phyloP scores from a whole-genome alignment of 495 filamentous ascomycete genomes.

The Daldinia grandis region DNA sequence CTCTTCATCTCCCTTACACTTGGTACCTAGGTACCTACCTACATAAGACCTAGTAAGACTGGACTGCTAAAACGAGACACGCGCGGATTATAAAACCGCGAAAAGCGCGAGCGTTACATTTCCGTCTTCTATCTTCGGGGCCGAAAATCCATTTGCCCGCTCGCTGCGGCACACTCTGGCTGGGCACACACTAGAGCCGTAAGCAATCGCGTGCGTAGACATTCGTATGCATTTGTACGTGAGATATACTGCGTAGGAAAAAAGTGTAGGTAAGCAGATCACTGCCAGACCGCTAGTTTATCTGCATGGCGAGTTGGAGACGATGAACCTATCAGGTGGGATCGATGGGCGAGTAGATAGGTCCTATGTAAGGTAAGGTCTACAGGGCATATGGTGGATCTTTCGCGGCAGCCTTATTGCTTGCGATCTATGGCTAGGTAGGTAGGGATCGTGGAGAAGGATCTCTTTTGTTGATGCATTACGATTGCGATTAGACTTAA shows the following conservation, averaged over 20 bases:
- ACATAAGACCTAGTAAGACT: neutral
- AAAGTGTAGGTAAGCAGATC: slow-evolving; percentile 19
- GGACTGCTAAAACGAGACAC: neutral
- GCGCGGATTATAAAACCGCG: slow-evolving; percentile 20
- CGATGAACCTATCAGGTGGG: slow-evolving; percentile 13
- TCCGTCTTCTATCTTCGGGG: slow-evolving; percentile 18
- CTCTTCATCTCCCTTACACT: neutral
- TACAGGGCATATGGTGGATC: slow-evolving; percentile 8
- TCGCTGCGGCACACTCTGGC: slow-evolving; percentile 13
- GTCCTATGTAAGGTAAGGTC: neutral
- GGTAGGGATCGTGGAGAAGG: slow-evolving; percentile 20
- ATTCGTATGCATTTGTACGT: slow-evolving; percentile 16
- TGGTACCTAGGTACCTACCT: no score
- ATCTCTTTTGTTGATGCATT: neutral
- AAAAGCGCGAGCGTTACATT: slow-evolving; percentile 25
- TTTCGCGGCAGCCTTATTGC: slow-evolving; percentile 19
- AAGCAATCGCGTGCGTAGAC: slow-evolving; percentile 30
- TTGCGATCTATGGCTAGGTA: slow-evolving; percentile 29
- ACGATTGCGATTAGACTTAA: neutral
- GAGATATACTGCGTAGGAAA: neutral
- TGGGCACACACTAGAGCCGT: slow-evolving; percentile 20
- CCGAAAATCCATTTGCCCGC: slow-evolving; percentile 26
- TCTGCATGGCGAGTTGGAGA: slow-evolving; percentile 37
- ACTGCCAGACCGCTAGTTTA: slow-evolving; percentile 40
- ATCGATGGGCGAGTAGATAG: slow-evolving; percentile 8